Conservation (phyloP, 73 alveolate genomes). For the Tetrahymena elliotti region DNA sequence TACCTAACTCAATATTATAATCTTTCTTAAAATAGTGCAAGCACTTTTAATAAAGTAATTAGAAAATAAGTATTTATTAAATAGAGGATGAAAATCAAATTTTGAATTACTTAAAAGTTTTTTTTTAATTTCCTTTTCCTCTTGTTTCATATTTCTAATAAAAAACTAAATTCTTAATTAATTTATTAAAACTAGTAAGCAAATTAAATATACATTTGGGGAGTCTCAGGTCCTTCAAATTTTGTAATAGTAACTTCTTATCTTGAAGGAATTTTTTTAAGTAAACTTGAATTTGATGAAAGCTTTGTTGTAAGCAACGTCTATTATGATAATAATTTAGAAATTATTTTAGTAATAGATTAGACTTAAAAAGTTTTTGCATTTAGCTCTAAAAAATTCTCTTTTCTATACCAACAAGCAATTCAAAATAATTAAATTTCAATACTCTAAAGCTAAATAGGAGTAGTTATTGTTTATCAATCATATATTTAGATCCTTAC, state of each 20-base stretch:
- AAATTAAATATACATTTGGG: background rate
- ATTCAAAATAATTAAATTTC: too few species aligned
- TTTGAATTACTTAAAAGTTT: too few species aligned
- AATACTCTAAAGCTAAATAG: background rate
- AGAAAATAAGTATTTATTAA: background rate
- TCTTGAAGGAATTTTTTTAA: background rate
- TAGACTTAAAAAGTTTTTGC: background rate
- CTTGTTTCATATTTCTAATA: too few species aligned
- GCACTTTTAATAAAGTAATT: background rate
- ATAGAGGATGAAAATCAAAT: too few species aligned
- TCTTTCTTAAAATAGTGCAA: background rate
- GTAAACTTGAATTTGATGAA: background rate
- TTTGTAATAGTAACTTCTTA: background rate
- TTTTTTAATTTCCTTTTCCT: too few species aligned
- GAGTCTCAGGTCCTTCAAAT: background rate
- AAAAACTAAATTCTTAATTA: background rate
- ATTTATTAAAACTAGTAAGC: background rate
- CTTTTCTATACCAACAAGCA: background rate
- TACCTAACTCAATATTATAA: background rate
- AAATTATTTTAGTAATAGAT: background rate
- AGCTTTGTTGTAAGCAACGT: background rate
- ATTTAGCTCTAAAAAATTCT: too few species aligned
- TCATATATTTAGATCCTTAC: background rate
- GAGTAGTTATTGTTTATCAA: background rate
- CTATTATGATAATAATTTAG: background rate